A percentile compares a stretch with the other conserved stretches of the same genome.
These are phyloP conservation scores for Entomortierella beljakovae DNA, from an alignment of 192 early-diverging fungal species.

Conservation along the genomic window DNA sequence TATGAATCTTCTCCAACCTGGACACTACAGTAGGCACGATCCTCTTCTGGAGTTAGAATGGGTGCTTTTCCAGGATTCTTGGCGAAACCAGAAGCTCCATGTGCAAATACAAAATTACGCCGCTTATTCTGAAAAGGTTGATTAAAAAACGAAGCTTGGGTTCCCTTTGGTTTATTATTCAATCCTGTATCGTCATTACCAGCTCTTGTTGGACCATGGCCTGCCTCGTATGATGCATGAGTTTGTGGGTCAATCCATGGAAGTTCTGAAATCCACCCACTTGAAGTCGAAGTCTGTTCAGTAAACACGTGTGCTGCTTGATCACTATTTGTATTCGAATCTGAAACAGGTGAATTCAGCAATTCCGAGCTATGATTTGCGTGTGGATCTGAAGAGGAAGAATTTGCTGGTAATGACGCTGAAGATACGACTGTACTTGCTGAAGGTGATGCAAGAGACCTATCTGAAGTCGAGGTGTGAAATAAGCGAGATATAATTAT, in stretches of 20 bases:
- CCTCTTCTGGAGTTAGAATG: slow-evolving; percentile 45
- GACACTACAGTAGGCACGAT: slow-evolving; percentile 69
- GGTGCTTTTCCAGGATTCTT: slow-evolving; percentile 55
- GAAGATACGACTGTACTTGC: slow-evolving; percentile 1
- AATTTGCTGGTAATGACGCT: slow-evolving; percentile 4
- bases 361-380: neutral
- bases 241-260: slow-evolving; percentile 50
- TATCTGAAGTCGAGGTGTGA: slow-evolving; percentile 21
- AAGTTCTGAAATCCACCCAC: slow-evolving; percentile 35
- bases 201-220: neutral
- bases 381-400: neutral
- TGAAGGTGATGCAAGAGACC: slow-evolving; percentile 17
- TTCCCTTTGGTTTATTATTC: neutral
- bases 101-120: slow-evolving; percentile 56
- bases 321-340: neutral
- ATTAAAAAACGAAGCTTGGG: slow-evolving; percentile 30
- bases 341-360: slow-evolving; percentile 3
- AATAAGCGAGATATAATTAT: slow-evolving; percentile 8
- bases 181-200: neutral
- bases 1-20: slow-evolving; percentile 96
- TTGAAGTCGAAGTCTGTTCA: slow-evolving; percentile 12
- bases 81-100: slow-evolving; percentile 65
- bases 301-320: slow-evolving; percentile 15
- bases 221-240: slow-evolving; percentile 19
- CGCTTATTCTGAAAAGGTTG: slow-evolving; percentile 53